Evolutionary conservation across 1,139 yeast genomes (phyloP), one percentile per base, ranked within the genome.

Genomic region (Yamadazyma blattariae): DNA sequence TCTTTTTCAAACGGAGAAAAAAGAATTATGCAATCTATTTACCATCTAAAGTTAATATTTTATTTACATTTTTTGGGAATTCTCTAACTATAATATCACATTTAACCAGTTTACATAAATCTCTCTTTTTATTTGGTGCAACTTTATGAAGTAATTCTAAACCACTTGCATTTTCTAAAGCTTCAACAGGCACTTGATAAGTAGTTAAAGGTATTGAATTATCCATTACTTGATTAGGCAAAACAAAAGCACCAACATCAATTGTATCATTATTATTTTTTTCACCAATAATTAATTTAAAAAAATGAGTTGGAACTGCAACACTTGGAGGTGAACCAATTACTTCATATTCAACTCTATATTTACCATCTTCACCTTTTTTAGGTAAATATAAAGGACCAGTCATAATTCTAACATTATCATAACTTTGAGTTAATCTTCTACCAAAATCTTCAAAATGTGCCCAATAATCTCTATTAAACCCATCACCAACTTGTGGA

Each of bases 401-500:
- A 0, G 97, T 92, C 57, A 92, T 82, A 30, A 92, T 73, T 41
- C 97, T 71, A 11, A 94, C 96, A 34, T 79, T 72, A 38, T 74
- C 75, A 57, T 85, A 92, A 35, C 69, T 68, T 14, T 61, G 51
- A 5, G 96, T 84, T 45, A 92, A 69, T 37, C 87, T 70, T 41
- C 99, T 73, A 35, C 82, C 80, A 56, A 92, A 92, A 51, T 86
- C 86, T 59, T 92, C 99, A 42, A 94, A 78, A 59, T 89, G 96
- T 1, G 97, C 95, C 99, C 99, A 92, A 51, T 70, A 89, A 57
- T 92, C 97, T 46, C 98, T 73, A 61, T 92, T 92, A 67, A 92
- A 92, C 0, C 98, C 98, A 5, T 85, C 96, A 6, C 98, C 98
- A 2, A 92, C 96, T 59, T 92, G 99, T 1, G 99, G 99, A 9